Conservation (phyloP, 495 filamentous ascomycete species). For the Neurospora cerealis region DNA sequence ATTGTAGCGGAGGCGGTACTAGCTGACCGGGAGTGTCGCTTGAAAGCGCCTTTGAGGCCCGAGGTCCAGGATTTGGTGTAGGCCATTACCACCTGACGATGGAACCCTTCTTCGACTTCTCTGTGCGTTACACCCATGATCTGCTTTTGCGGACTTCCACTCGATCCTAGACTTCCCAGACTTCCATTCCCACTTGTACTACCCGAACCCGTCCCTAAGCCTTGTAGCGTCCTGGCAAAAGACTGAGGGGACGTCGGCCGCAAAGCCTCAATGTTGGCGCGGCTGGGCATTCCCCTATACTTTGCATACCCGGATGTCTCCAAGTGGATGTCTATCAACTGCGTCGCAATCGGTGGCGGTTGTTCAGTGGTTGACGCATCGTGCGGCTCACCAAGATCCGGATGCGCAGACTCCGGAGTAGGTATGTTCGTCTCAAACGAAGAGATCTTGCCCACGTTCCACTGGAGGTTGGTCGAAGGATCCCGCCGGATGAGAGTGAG, state of each 20-base stretch:
- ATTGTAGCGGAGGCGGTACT: conserved; percentile 4
- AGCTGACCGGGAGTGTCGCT: conserved; percentile 14
- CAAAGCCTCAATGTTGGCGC: conserved; percentile 21
- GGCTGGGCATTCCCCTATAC: conserved; percentile 34
- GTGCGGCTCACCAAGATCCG: conserved; percentile 13
- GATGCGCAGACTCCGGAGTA: conserved; percentile 14
- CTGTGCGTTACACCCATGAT: neutral
- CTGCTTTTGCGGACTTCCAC: neutral
- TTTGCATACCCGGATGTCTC: conserved; percentile 41
- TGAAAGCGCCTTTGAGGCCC: conserved; percentile 31
- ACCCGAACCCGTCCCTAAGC: neutral
- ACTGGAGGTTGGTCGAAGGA: conserved; percentile 66
- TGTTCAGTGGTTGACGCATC: conserved; percentile 44
- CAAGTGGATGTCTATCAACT: conserved; percentile 34
- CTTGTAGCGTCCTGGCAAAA: conserved; percentile 9
- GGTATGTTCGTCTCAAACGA: conserved; percentile 36
- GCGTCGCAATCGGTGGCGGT: conserved; percentile 12
- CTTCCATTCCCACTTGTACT: neutral
- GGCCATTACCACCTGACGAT: conserved; percentile 40
- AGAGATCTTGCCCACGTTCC: conserved; percentile 74
- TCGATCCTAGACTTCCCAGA: neutral
- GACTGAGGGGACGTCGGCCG: conserved; percentile 22
- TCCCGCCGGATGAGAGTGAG: conserved; percentile 86
- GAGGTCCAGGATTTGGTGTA: conserved; percentile 35
- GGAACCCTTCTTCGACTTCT: conserved; percentile 26